These are phyloP conservation scores for Talaromyces sp. DNA, from an alignment of 2,329 filamentous ascomycete species.

Conservation along the genomic window DNA sequence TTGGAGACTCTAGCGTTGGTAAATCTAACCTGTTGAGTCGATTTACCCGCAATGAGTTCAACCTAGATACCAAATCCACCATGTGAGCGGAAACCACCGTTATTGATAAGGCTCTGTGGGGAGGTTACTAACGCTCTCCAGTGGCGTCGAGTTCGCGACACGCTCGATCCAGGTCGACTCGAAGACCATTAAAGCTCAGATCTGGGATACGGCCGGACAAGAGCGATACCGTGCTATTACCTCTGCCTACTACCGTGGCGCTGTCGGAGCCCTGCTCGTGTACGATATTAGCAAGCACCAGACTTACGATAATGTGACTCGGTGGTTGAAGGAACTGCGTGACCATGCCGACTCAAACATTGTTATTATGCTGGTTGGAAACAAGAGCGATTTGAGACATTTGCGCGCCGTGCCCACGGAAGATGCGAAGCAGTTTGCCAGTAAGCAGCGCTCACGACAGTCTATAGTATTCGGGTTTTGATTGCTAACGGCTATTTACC, in stretches of 20 bases:
- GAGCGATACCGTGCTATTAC: constrained; percentile 99
- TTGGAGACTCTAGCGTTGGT: constrained; percentile 98
- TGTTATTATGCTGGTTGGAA: constrained; percentile 98
- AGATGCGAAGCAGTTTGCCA: constrained; percentile 96
- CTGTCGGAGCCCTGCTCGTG: constrained; percentile 92
- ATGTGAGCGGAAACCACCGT: constrained; percentile 48
- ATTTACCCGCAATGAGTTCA: constrained; percentile 99
- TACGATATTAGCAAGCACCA: constrained; percentile 99
- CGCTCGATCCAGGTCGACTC: constrained; percentile 97
- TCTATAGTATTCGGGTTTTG: background rate
- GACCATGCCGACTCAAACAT: constrained; percentile 99
- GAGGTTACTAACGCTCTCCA: background rate
- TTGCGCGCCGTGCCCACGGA: constrained; percentile 94
- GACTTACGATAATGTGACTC: constrained; percentile 97
- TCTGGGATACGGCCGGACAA: constrained; percentile 99
- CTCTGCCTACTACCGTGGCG: constrained; percentile 97
- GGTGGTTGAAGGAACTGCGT: constrained; percentile 97
- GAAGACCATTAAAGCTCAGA: constrained; percentile 99
- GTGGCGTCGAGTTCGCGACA: constrained; percentile 94
- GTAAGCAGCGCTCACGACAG: constrained; percentile 49
- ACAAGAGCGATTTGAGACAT: constrained; percentile 99
- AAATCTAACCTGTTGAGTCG: constrained; percentile 99
- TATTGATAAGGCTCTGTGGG: background rate
- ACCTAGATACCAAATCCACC: constrained; percentile 98
- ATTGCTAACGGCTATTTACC: constrained; percentile 18